Evolutionary conservation across 805 yeast species (phyloP).

Genomic region (Ogataea wickerhamii): DNA sequence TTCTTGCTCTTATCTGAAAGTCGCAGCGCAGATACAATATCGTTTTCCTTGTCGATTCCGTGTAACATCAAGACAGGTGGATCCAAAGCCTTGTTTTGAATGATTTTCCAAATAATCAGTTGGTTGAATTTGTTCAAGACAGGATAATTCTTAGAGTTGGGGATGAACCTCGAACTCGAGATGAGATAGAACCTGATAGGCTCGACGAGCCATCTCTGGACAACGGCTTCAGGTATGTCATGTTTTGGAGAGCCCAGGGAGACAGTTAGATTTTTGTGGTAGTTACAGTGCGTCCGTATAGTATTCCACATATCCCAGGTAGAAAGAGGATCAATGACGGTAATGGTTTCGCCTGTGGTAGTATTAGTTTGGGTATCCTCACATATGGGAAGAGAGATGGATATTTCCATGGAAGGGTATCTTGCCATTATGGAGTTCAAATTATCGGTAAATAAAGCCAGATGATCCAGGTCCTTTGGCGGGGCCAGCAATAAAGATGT

Average conservation of each 20-base stretch:
- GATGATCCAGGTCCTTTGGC: slow-evolving; percentile 52
- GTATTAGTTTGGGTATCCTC: slow-evolving; percentile 36
- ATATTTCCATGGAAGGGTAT: slow-evolving; percentile 36
- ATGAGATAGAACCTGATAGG: slow-evolving; percentile 57
- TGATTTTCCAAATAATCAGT: slow-evolving; percentile 40
- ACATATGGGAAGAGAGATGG: slow-evolving; percentile 47
- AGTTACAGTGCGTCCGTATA: slow-evolving; percentile 52
- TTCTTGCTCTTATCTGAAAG: slow-evolving; percentile 12
- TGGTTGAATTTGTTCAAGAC: slow-evolving; percentile 61
- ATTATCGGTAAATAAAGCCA: slow-evolving; percentile 48
- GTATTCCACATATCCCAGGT: slow-evolving; percentile 79
- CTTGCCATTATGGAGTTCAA: slow-evolving; percentile 22
- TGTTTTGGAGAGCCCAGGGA: slow-evolving; percentile 71
- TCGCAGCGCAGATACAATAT: slow-evolving; percentile 13
- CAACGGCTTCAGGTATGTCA: slow-evolving; percentile 45
- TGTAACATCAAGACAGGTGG: slow-evolving; percentile 48
- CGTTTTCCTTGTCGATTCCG: slow-evolving; percentile 45
- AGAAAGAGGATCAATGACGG: slow-evolving; percentile 43
- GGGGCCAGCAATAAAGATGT: slow-evolving; percentile 57
- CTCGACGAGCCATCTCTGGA: slow-evolving; percentile 65
- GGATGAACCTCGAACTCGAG: slow-evolving; percentile 53
- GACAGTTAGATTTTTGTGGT: slow-evolving; percentile 57
- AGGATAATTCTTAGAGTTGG: slow-evolving; percentile 60
- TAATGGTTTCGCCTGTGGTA: slow-evolving; percentile 21
- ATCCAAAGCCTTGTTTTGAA: slow-evolving; percentile 38